These are phyloP conservation scores for Cordia subcordata DNA, from an alignment of 257 asterid genomes.

Conservation along the genomic window DNA sequence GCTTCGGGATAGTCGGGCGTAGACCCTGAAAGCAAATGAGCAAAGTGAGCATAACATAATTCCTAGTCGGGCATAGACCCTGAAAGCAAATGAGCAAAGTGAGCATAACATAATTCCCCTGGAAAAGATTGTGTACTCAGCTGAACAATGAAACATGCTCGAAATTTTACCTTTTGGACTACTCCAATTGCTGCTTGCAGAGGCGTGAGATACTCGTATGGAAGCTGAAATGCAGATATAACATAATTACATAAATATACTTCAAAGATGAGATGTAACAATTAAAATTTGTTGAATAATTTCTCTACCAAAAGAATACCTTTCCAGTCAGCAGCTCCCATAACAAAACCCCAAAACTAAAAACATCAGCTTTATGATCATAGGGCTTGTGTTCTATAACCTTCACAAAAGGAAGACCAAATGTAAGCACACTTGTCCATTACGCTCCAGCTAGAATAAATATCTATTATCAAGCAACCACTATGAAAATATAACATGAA, in stretches of 20 bases:
- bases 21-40: conserved; percentile 50
- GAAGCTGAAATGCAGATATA: conserved; percentile 50
- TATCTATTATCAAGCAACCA: too few relatives aligned
- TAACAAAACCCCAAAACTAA: conserved; percentile 86
- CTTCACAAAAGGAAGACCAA: conserved; percentile 37
- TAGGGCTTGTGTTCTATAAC: conserved; percentile 93
- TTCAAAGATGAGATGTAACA: background rate
- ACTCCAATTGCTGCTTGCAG: conserved; percentile 98
- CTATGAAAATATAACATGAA: background rate
- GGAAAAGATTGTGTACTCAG: background rate
- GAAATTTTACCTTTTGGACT: conserved; percentile 74
- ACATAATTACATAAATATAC: background rate
- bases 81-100: conserved; percentile 16
- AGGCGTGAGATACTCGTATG: conserved; percentile 92
- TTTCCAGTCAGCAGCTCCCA: conserved; percentile 96
- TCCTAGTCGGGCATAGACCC: conserved; percentile 48
- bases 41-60: too few relatives aligned
- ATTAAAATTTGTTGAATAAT: background rate
- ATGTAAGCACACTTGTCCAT: conserved; percentile 19
- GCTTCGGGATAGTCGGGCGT: conserved; percentile 78
- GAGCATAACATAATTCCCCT: too few relatives aligned
- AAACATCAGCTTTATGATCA: conserved; percentile 91
- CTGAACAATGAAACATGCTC: background rate
- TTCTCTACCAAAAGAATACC: conserved; percentile 35
- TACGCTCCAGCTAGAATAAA: conserved; percentile 7